These are phyloP conservation scores for Tolypocladium amazonense DNA, from an alignment of 2,329 filamentous ascomycete genomes.

Conservation along the genomic window DNA sequence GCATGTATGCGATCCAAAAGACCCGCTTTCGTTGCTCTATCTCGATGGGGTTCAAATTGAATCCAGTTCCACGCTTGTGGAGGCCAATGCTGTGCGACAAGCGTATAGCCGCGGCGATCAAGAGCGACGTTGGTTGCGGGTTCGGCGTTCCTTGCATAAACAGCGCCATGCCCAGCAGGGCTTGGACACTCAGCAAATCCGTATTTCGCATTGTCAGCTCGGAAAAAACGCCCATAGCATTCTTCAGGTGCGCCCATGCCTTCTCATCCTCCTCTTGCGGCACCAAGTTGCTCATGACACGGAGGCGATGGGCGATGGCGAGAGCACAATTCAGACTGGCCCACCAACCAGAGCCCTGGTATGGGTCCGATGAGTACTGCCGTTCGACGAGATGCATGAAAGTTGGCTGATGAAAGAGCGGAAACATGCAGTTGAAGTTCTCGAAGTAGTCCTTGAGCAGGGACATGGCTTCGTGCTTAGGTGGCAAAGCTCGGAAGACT, in stretches of 20 bases:
- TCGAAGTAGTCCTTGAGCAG: constrained; percentile 91
- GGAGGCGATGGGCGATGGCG: constrained; percentile 84
- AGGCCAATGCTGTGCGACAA: constrained; percentile 89
- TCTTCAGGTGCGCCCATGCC: constrained; percentile 93
- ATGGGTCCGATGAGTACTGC: constrained; percentile 87
- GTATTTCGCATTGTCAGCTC: constrained; percentile 95
- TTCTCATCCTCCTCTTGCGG: constrained; percentile 87
- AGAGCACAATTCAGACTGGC: constrained; percentile 88
- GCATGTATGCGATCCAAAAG: constrained; percentile 56
- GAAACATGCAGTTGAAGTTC: constrained; percentile 99
- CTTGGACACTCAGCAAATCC: constrained; percentile 89
- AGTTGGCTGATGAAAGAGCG: constrained; percentile 91
- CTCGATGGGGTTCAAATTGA: constrained; percentile 87
- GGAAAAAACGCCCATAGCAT: constrained; percentile 85
- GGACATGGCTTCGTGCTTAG: constrained; percentile 79
- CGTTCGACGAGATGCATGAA: constrained; percentile 96
- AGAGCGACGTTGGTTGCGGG: constrained; percentile 84
- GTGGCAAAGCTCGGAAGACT: constrained; percentile 72
- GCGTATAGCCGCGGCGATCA: constrained; percentile 83
- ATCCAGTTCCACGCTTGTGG: constrained; percentile 85
- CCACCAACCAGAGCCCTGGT: constrained; percentile 97
- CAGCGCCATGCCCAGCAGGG: constrained; percentile 81
- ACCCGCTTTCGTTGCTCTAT: constrained; percentile 73
- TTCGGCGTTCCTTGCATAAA: constrained; percentile 97
- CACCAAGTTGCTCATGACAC: constrained; percentile 91